Conservation (phyloP, 1,284 basidiomycete species). For the Austroboletus rostrupii region DNA sequence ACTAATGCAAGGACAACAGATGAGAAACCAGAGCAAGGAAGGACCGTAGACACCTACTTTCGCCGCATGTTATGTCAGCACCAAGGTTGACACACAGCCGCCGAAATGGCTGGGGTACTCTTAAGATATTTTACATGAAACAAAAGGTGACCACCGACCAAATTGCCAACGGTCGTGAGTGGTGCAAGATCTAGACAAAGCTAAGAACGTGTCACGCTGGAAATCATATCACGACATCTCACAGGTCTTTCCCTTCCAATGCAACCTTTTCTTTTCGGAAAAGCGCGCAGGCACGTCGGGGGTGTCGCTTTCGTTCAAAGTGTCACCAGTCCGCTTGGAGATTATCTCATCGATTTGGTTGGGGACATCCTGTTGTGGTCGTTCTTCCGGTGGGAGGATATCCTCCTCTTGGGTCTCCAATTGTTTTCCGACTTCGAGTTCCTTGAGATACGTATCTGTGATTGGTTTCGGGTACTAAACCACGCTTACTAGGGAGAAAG, state of each 20-base stretch:
- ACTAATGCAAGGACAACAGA: conserved; percentile 38
- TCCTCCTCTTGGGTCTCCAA: conserved; percentile 32
- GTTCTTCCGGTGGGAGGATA: conserved; percentile 15
- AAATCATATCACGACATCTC: conserved; percentile 25
- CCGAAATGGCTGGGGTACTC: conserved; percentile 75
- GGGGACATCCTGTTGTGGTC: conserved; percentile 19
- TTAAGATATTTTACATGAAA: not conserved
- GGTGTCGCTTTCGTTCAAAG: conserved; percentile 42
- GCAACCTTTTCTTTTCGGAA: conserved; percentile 80
- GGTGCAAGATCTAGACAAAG: conserved; percentile 76
- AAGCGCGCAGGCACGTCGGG: conserved; percentile 71
- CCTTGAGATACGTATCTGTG: conserved; percentile 63
- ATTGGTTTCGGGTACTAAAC: conserved; percentile 64
- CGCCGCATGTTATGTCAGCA: conserved; percentile 92
- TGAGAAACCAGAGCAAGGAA: not conserved
- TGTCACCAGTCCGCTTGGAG: conserved; percentile 30
- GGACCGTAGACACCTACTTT: conserved; percentile 53
- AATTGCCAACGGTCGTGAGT: conserved; percentile 92
- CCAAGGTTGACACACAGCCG: conserved; percentile 84
- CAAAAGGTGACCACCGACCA: conserved; percentile 48
- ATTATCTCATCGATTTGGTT: conserved; percentile 29
- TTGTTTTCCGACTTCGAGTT: conserved; percentile 45
- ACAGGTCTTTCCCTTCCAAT: conserved; percentile 90
- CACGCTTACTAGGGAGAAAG: conserved; percentile 1
- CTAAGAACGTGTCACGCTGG: conserved; percentile 2